These are phyloP conservation scores for Cephaloascus fragrans DNA, from an alignment of 805 yeast species.

Conservation along the genomic window DNA sequence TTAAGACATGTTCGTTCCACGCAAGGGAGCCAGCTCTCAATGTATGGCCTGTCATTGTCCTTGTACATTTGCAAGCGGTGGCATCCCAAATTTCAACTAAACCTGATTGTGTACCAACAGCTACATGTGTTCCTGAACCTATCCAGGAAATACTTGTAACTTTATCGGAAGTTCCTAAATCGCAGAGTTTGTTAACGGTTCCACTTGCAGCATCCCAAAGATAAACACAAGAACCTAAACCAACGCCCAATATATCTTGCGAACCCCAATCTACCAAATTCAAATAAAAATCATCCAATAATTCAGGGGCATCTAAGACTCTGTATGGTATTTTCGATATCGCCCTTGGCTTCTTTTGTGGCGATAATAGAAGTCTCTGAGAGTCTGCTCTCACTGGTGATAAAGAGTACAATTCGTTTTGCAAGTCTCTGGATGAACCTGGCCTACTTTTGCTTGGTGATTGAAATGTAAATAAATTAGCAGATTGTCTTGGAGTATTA, in stretches of 20 bases:
- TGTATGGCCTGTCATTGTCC: slow-evolving; percentile 89
- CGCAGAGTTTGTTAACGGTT: slow-evolving; percentile 71
- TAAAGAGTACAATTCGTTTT: slow-evolving; percentile 66
- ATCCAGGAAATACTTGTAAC: slow-evolving; percentile 90
- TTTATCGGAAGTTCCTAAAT: slow-evolving; percentile 54
- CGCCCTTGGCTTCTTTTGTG: slow-evolving; percentile 67
- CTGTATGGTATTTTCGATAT: slow-evolving; percentile 85
- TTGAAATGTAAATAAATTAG: slow-evolving; percentile 66
- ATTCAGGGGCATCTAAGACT: slow-evolving; percentile 91
- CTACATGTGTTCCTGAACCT: slow-evolving; percentile 88
- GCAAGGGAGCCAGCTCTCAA: slow-evolving; percentile 80
- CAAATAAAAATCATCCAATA: slow-evolving; percentile 87
- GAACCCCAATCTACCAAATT: slow-evolving; percentile 95
- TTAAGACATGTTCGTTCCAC: slow-evolving; percentile 87
- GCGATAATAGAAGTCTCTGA: slow-evolving; percentile 69
- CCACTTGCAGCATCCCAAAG: slow-evolving; percentile 87
- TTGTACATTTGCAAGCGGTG: slow-evolving; percentile 64
- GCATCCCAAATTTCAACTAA: slow-evolving; percentile 95
- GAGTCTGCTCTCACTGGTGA: slow-evolving; percentile 88
- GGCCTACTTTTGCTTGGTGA: slow-evolving; percentile 61
- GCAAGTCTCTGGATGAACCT: slow-evolving; percentile 50
- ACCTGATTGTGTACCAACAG: slow-evolving; percentile 84
- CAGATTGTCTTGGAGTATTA: slow-evolving; percentile 30
- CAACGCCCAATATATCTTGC: slow-evolving; percentile 82
- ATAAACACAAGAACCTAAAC: slow-evolving; percentile 79